Percentiles rank a stretch among this genome's conserved stretches.
phyloP scores from a whole-genome alignment of 345 rosid genomes.

The Brassica incana region DNA sequence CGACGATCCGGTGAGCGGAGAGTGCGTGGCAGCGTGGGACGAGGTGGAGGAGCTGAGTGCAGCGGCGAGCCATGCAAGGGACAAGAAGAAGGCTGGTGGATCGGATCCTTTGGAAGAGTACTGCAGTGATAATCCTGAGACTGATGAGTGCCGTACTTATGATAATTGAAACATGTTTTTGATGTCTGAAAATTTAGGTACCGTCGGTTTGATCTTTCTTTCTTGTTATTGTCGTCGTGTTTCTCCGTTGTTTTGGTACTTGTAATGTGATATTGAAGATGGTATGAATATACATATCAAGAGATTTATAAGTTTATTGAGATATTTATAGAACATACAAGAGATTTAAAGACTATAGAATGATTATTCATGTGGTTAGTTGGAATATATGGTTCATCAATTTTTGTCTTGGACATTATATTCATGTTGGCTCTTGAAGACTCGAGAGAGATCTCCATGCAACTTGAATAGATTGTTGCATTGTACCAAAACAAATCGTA shows the following conservation, averaged over 20 bases:
- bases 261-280: conserved; percentile 28
- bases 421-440: too few species aligned
- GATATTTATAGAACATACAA: neutral
- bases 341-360: neutral
- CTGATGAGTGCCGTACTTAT: conserved; percentile 93
- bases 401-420: too few species aligned
- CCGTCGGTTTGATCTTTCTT: neutral
- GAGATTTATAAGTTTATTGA: neutral
- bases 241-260: neutral
- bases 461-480: neutral
- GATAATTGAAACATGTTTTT: conserved; percentile 47
- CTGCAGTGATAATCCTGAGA: conserved; percentile 93
- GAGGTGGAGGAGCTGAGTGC: conserved; percentile 99
- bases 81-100: conserved; percentile 63
- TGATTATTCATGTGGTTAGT: too few species aligned
- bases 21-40: conserved; percentile 99
- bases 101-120: conserved; percentile 79
- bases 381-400: too few species aligned
- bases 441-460: too few species aligned
- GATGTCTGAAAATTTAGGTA: conserved; percentile 8
- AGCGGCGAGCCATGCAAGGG: conserved; percentile 92
- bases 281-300: conserved; percentile 4
- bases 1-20: conserved; percentile 82
- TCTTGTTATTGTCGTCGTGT: neutral
- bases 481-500: neutral